Conservation (phyloP, 2,329 filamentous ascomycete species). For the Macrophomina phaseolina region DNA sequence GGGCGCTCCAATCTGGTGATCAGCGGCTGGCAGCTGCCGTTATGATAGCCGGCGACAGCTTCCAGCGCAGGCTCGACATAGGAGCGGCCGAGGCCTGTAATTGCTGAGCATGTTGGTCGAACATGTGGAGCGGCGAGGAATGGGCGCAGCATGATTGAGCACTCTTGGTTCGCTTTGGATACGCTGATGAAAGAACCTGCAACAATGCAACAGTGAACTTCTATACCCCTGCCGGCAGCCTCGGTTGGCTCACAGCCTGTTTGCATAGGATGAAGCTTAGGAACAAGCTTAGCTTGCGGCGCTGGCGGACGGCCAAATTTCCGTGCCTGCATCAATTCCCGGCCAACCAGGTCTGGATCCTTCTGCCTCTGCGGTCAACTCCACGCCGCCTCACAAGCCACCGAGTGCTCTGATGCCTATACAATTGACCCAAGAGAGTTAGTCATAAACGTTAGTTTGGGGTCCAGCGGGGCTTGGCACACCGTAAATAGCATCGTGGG, state of each 20-base stretch:
- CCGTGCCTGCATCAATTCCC: constrained; percentile 12
- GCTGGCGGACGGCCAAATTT: not conserved
- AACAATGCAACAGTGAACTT: not conserved
- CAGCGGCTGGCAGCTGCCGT: too few relatives aligned
- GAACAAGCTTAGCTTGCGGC: constrained; percentile 10
- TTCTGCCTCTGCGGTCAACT: not conserved
- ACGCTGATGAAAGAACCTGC: too few relatives aligned
- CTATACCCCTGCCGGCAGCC: too few relatives aligned
- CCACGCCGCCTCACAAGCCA: constrained; percentile 4
- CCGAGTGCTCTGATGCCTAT: not conserved
- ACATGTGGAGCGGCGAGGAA: too few relatives aligned
- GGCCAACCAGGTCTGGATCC: constrained; percentile 13
- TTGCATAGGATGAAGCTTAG: constrained; percentile 6
- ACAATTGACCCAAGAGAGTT: constrained; percentile 8
- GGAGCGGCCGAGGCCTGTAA: too few relatives aligned
- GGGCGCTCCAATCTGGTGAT: too few relatives aligned
- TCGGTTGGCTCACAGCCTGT: too few relatives aligned
- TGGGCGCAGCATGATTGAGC: too few relatives aligned
- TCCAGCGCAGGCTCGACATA: too few relatives aligned
- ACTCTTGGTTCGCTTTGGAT: too few relatives aligned
- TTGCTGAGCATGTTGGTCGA: too few relatives aligned
- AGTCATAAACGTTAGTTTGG: not conserved
- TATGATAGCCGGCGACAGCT: too few relatives aligned
- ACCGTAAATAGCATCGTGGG: constrained; percentile 10
- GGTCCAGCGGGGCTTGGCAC: constrained; percentile 4